phyloP scores from a whole-genome alignment of 257 asterid species.

The Nicotiana attenuata region DNA sequence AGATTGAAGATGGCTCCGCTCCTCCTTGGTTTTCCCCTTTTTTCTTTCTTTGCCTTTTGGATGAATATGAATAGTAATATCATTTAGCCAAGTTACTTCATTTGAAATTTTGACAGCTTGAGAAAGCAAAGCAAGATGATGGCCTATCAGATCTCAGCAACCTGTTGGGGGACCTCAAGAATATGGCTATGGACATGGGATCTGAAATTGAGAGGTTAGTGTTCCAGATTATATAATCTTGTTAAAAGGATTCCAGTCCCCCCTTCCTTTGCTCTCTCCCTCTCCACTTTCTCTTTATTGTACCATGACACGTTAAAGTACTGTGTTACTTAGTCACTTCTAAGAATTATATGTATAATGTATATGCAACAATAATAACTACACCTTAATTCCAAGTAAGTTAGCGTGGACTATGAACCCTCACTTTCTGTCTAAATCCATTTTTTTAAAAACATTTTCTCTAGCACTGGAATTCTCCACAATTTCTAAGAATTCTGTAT shows the following conservation, averaged over 20 bases:
- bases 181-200: conserved; percentile 51
- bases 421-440: not conserved
- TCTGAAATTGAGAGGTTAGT: conserved; percentile 37
- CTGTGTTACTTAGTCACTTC: not conserved
- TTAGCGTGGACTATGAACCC: not conserved
- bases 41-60: not conserved
- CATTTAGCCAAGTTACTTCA: not conserved
- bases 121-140: conserved; percentile 44
- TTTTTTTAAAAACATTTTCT: not conserved
- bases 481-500: not conserved
- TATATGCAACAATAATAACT: not conserved
- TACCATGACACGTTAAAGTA: not conserved
- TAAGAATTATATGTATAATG: not conserved
- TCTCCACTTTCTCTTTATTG: not conserved
- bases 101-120: conserved; percentile 19
- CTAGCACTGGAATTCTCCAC: not conserved
- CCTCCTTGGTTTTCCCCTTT: not conserved
- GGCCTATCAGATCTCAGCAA: conserved; percentile 37
- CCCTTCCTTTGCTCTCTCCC: not conserved
- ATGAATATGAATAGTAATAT: conserved; percentile 1
- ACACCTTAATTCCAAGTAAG: not conserved
- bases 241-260: not conserved
- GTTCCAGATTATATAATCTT: no score
- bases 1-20: not conserved
- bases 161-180: conserved; percentile 39